Conservation (phyloP, 352 stramenopile species). For the Globisporangium nunn region DNA sequence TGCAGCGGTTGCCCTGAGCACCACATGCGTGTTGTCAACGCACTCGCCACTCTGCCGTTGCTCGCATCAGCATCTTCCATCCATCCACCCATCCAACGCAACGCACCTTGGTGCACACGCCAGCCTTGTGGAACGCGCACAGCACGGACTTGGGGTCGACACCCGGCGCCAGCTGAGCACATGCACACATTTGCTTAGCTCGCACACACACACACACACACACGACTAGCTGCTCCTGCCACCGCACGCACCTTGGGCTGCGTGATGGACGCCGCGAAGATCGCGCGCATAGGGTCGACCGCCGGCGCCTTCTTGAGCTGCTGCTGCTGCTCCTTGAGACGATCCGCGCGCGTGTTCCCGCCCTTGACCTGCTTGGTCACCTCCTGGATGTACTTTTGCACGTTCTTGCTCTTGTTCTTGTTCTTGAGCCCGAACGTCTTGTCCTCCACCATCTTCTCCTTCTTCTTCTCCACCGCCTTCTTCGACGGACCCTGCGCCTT, state of each 20-base stretch:
- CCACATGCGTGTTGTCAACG: neutral
- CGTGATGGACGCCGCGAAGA: constrained; percentile 83
- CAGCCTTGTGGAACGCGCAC: constrained; percentile 87
- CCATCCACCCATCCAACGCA: neutral
- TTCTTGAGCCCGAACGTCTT: constrained; percentile 99
- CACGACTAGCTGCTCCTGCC: too few relatives aligned
- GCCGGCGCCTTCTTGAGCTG: constrained; percentile 76
- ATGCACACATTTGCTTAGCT: neutral
- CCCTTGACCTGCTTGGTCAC: constrained; percentile 88
- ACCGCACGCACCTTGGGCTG: constrained; percentile 60
- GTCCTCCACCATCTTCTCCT: constrained; percentile 94
- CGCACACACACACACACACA: neutral
- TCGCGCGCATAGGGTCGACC: constrained; percentile 75
- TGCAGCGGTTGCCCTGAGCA: constrained; percentile 70
- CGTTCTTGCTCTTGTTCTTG: constrained; percentile 98
- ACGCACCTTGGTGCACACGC: constrained; percentile 76
- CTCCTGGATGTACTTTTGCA: constrained; percentile 91
- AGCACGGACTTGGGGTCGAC: constrained; percentile 86
- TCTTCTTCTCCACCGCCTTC: constrained; percentile 88
- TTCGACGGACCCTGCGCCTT: constrained; percentile 63
- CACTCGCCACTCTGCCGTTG: neutral
- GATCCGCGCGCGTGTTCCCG: constrained; percentile 64
- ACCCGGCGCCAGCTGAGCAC: constrained; percentile 65
- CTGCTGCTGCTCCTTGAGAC: constrained; percentile 66
- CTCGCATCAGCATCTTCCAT: neutral